Conservation (phyloP, 768 basidiomycete genomes). For the Neoboletus subvelutipes region DNA sequence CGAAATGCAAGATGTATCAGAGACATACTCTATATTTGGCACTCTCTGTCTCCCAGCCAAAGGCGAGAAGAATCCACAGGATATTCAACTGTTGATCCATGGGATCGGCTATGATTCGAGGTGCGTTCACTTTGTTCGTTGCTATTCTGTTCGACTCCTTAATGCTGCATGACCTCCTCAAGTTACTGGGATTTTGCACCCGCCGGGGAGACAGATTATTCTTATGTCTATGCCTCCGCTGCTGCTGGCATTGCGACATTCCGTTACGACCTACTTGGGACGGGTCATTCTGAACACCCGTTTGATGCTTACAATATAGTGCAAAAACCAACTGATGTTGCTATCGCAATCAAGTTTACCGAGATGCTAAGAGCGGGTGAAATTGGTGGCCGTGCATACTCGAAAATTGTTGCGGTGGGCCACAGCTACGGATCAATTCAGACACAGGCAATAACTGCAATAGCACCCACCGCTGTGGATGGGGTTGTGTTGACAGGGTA, state of each 20-base stretch:
- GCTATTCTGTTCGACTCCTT: neutral
- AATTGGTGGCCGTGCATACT: neutral
- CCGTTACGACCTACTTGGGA: neutral
- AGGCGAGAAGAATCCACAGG: neutral
- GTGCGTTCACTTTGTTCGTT: neutral
- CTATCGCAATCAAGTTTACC: neutral
- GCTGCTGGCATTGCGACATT: neutral
- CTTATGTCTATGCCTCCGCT: neutral
- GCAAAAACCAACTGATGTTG: neutral
- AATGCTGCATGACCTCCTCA: neutral
- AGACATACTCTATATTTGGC: neutral
- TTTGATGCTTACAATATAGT: neutral
- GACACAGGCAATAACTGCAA: neutral
- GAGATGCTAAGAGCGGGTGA: neutral
- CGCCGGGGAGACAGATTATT: neutral
- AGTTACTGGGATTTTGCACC: neutral
- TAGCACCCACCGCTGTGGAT: neutral
- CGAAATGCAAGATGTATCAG: neutral
- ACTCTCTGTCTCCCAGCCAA: neutral
- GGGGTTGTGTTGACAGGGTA: neutral
- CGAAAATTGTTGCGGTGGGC: neutral
- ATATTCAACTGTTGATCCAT: neutral
- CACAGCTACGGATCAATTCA: neutral
- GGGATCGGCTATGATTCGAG: neutral
- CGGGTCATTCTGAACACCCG: neutral